phyloP scores from a whole-genome alignment of 192 early-diverging fungal species.

The Coemansia sp. region DNA sequence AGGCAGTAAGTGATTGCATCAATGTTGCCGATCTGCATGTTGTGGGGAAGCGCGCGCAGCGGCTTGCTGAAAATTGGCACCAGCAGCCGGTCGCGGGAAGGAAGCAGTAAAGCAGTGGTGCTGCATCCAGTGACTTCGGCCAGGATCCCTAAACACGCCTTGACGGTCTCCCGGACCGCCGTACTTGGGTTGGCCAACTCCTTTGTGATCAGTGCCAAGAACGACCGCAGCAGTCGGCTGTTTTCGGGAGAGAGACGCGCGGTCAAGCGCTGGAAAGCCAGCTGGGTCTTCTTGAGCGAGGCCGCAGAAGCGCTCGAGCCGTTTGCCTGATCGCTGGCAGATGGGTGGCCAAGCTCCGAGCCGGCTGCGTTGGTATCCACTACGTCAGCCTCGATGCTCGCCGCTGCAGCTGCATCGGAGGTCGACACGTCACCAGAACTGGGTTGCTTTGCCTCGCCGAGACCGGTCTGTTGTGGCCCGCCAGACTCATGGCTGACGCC shows the following conservation, averaged over 20 bases:
- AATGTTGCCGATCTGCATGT: conserved; percentile 98
- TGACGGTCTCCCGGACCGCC: conserved; percentile 85
- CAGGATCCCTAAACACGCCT: conserved; percentile 76
- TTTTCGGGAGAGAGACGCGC: conserved; percentile 37
- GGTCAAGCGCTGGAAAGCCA: conserved; percentile 32
- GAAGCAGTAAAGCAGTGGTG: conserved; percentile 81
- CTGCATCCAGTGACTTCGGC: conserved; percentile 74
- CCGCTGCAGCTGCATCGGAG: not conserved
- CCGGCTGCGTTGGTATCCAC: not conserved
- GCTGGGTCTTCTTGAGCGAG: conserved; percentile 9
- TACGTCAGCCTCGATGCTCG: not conserved
- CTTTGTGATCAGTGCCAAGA: conserved; percentile 66
- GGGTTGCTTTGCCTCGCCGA: not conserved
- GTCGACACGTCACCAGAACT: not conserved
- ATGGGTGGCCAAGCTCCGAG: not conserved
- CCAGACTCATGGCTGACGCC: not conserved
- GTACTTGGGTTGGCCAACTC: conserved; percentile 91
- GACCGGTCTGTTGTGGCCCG: not conserved
- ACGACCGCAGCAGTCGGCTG: conserved; percentile 39
- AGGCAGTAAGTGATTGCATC: conserved; percentile 98
- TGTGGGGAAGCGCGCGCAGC: conserved; percentile 88
- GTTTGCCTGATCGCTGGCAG: not conserved
- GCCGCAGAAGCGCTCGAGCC: not conserved
- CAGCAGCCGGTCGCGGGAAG: conserved; percentile 81
- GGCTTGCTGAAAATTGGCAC: conserved; percentile 96